Conservation (phyloP, 1,284 basidiomycete species). For the Naganishia sp. region DNA sequence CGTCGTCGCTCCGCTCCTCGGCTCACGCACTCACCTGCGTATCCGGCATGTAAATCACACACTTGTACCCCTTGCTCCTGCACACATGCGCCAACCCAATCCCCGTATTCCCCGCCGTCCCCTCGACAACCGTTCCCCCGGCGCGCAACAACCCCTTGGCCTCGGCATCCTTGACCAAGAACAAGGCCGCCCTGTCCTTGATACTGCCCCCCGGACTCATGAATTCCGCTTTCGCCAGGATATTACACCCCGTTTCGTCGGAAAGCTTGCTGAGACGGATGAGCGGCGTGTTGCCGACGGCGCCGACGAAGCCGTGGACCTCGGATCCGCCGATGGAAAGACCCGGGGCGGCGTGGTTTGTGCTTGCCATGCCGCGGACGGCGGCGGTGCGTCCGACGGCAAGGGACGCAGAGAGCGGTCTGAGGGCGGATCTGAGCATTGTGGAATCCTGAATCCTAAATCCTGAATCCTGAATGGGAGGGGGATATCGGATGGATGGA, state of each 20-base stretch:
- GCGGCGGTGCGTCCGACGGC: neutral
- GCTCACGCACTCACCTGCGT: constrained; percentile 65
- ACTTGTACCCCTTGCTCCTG: constrained; percentile 87
- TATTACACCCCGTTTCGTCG: constrained; percentile 83
- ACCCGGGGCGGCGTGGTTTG: constrained; percentile 3
- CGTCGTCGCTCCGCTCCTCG: neutral
- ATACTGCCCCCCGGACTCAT: constrained; percentile 99
- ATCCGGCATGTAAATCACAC: constrained; percentile 99
- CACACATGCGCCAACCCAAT: constrained; percentile 94
- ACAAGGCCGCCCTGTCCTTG: constrained; percentile 95
- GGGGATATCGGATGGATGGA: neutral
- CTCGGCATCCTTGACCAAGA: constrained; percentile 86
- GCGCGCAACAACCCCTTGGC: constrained; percentile 72
- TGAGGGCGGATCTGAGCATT: constrained; percentile 33
- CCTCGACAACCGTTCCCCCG: constrained; percentile 95
- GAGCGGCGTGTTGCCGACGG: constrained; percentile 74
- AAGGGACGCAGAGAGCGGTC: constrained; percentile 33
- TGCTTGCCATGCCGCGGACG: constrained; percentile 12
- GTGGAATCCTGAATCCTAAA: neutral
- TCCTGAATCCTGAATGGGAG: too few relatives aligned
- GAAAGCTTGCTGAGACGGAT: constrained; percentile 81
- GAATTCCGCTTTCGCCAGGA: constrained; percentile 95
- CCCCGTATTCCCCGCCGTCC: constrained; percentile 98
- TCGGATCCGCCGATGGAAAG: constrained; percentile 20
- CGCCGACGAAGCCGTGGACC: constrained; percentile 32